Evolutionary conservation across 2,329 filamentous ascomycete species (phyloP), one percentile per base, ranked within the genome.

Genomic region (Colletotrichum paranaense): DNA sequence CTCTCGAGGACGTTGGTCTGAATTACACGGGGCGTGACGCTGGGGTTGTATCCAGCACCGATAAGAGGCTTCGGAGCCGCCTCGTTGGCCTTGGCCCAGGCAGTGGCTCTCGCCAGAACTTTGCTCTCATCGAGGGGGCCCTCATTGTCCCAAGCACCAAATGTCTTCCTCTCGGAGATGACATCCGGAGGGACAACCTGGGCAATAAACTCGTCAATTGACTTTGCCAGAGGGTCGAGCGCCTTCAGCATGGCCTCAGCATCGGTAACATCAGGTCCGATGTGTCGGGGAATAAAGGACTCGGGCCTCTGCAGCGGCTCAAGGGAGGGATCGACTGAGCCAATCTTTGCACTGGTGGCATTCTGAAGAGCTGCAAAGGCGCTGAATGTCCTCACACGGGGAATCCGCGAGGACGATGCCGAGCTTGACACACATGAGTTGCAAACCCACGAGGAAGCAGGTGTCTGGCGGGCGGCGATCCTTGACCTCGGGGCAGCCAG

Each of bases 1-100:
- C 93, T 96, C 87, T 98, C 95, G 72, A 98, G 86, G 5, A 98
- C 89, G 81, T 98, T 98, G 77, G 95, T 90, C 87, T 97, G 94
- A 82, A 98, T 97, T 70, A 98, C 95, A 68, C 94, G 90, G 5
- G 96, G 96, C 1, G 94, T 93, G 77, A 93, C 89, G n/a, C 95
- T 96, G 46, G 91, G 92, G 76, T 96, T 95, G 87, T 98, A 98
- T 71, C 96, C 96, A 71, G 90, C 91, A 5, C 96, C 96, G 76
- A 98, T 95, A 80, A 96, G 93, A 79, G 91, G 95, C 77, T 90
- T 85, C 70, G 74, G 74, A 1, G 68, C 72, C 16, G 72, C 60
- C 52, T 85, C 85, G 75, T 86, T 88, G 66, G 78, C 78, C 58
- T 79, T 79, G 35, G 81, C 79, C 32, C 81, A 79, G 3, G 77